Percentiles rank a stretch among this genome's conserved stretches.
Evolutionary conservation across 2,329 filamentous ascomycete genomes (phyloP).

Genomic region (Colletotrichum acutatum): DNA sequence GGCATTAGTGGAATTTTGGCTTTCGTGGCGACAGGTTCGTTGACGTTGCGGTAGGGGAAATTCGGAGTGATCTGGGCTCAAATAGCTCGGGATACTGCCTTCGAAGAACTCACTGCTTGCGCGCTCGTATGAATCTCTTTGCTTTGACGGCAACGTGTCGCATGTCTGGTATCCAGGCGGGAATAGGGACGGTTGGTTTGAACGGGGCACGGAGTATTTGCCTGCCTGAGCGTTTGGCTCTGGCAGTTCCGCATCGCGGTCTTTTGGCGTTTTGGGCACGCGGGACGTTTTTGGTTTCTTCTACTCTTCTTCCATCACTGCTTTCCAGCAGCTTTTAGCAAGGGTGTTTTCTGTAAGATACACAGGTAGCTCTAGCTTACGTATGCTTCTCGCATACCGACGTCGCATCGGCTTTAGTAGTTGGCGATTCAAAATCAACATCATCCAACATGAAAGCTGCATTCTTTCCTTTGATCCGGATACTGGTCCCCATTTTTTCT

Average conservation of each 20-base stretch:
- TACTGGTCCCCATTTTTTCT: conserved; percentile 15
- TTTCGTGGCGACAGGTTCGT: neutral
- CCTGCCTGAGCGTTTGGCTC: neutral
- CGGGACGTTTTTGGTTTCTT: neutral
- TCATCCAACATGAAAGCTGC: neutral
- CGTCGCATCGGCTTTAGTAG: neutral
- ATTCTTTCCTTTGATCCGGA: conserved; percentile 26
- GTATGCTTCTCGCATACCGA: neutral
- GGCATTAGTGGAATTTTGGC: neutral
- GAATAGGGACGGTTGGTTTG: neutral
- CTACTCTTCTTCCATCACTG: neutral
- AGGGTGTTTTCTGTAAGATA: neutral
- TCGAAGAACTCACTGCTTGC: neutral
- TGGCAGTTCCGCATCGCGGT: conserved; percentile 19
- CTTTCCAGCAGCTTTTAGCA: neutral
- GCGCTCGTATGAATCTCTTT: neutral
- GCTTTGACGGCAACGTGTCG: neutral
- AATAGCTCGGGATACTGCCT: neutral
- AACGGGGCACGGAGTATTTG: neutral
- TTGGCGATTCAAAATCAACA: neutral
- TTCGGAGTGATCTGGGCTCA: neutral
- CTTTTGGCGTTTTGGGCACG: conserved; percentile 18
- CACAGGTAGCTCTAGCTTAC: neutral
- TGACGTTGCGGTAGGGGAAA: neutral
- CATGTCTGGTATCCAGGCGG: neutral